Base-by-base conservation (phyloP, 164 flowering plant species). In the Nymphaea colorata region DNA sequence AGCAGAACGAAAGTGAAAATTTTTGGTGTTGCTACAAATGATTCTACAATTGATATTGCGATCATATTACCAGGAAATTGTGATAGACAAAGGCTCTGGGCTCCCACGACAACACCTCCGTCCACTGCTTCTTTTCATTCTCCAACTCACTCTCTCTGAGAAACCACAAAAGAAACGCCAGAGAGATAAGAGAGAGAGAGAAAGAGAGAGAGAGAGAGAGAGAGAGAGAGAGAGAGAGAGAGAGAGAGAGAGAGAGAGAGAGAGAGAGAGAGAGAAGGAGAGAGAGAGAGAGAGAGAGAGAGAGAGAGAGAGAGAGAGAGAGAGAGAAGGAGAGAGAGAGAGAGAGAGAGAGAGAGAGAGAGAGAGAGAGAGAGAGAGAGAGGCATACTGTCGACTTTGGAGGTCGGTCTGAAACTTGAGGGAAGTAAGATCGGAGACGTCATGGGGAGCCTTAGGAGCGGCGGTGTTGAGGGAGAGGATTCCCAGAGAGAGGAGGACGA, bases 61-160 rank as follows among this genome's bases (percentile, higher is more conserved):
- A 51, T 51, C 57, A 51, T 51, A 25, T 25, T 25, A 90, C 99
- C 91, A 94, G 73, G 73, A 94, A 94, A 83, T 87, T 90, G 62
- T 90, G 99, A 72, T 85, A 90, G 70, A 94, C 51, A 64, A 79
- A 83, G 45, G 99, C 96, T 77, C 96, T 80, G 4, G 99, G 99
- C 75, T 91, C 96, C 99, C 98, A 94, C 0, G 98, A 94, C 55
- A 94, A 78, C 15, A 94, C 79, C 72, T 94, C 99, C 62, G 82
- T 82, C 99, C 98, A 94, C 64, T 74, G 86, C 74, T 88, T 61
- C 41, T 6, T 12, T 87, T 4, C 59, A 73, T 66, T 78, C 76
- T 16, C 73, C 79, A 12, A 25, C 83, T 7, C 62, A 8, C 43
- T 69, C 74, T 44, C 57, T 7, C 57, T 51, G 14, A 51, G 57